Base-by-base conservation (phyloP, 1,139 yeast genomes). In the Taphrina deformans region DNA sequence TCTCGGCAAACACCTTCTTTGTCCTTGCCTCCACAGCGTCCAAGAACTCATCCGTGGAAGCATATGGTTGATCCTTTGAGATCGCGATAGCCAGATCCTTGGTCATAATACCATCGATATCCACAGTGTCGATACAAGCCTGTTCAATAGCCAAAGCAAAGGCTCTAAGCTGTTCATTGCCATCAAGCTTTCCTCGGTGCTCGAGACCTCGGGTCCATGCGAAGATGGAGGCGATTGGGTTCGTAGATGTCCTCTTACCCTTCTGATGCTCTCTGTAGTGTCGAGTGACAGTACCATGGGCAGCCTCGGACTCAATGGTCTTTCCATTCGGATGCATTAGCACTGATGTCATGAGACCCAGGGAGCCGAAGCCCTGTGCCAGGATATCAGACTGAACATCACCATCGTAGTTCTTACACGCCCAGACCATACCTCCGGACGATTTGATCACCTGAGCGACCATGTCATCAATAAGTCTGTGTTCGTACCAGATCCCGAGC, bases 361-460 rank as follows among this genome's bases (percentile, higher is more conserved):
- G 82, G 29, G 97, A 91, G 50, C 98, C 98, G 74, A 91, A 92
- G 45, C 98, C 98, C 79, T 92, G 98, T 50, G 98, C 98, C 68
- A 92, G 97, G 73, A 92, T 89, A 76, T 92, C 98, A 33, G 96
- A 88, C 79, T 91, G 96, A 67, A 92, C 98, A 75, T 92, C 98
- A 77, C 98, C 98, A 75, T 92, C 98, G 78, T 92, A 92, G 81
- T 92, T 92, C 82, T 92, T 92, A 85, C 92, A 84, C 65, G 98
- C 98, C 79, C 92, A 86, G 72, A 92, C 87, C 78, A 83, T 92
- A 16, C 98, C 98, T 72, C 98, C 98, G 76, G 85, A 85, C 63
- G 97, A 89, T 80, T 92, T 92, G 77, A 92, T 80, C 97, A 92
- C 92, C 80, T 92, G 97, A 24, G 98, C 98, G 68, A 92, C 98